Percentiles rank a stretch among this genome's conserved stretches.
Conservation (phyloP, 2,329 filamentous ascomycete genomes). For the Phyllosticta capitalensis region DNA sequence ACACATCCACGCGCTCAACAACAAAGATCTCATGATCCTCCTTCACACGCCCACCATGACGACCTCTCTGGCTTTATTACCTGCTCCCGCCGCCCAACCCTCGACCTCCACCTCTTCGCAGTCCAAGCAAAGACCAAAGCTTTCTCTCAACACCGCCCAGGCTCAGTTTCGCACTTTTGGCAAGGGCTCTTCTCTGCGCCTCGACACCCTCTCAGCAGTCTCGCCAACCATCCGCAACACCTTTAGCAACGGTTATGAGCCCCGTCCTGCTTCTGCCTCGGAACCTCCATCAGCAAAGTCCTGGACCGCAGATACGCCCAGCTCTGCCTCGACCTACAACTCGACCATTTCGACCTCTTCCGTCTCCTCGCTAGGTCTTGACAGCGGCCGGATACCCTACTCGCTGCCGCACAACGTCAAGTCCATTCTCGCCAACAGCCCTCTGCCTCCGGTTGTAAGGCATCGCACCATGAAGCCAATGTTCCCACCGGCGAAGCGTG, state of each 20-base stretch:
- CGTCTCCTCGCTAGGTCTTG: constrained; percentile 22
- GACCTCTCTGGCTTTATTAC: constrained; percentile 38
- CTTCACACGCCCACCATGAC: constrained; percentile 27
- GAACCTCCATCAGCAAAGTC: constrained; percentile 19
- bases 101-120: constrained; percentile 15
- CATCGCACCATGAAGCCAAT: constrained; percentile 32
- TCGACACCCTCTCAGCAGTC: constrained; percentile 44
- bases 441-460: constrained; percentile 23
- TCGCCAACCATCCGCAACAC: constrained; percentile 55
- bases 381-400: constrained; percentile 32
- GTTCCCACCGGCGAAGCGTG: constrained; percentile 49
- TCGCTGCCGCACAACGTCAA: constrained; percentile 35
- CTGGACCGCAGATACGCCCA: constrained; percentile 27
- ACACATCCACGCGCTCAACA: neutral
- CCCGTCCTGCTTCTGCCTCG: constrained; percentile 9
- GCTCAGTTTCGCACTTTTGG: constrained; percentile 41
- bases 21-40: constrained; percentile 20
- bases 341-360: constrained; percentile 22
- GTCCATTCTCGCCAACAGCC: constrained; percentile 39
- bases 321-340: constrained; percentile 31
- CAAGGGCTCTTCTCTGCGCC: constrained; percentile 43
- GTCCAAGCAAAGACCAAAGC: constrained; percentile 43
- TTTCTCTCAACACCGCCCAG: constrained; percentile 50
- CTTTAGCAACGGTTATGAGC: constrained; percentile 50
- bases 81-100: constrained; percentile 13